Evolutionary conservation across 495 filamentous ascomycete genomes (phyloP).

Genomic region (Lepidopterella palustris): DNA sequence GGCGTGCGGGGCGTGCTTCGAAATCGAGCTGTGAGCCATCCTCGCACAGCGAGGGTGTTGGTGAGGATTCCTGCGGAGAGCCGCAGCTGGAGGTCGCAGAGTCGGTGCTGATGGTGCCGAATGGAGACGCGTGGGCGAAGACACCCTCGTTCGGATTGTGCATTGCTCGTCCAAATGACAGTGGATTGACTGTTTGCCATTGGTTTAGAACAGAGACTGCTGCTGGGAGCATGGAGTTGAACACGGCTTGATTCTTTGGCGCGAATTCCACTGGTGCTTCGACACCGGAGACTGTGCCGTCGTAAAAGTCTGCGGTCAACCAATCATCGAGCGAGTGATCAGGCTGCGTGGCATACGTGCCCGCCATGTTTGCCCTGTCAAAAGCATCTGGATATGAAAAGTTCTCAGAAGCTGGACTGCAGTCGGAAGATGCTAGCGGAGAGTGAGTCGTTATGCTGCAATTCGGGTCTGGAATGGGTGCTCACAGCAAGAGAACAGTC

Average conservation of each 20-base stretch:
- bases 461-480: too few species aligned
- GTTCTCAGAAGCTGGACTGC: too few species aligned
- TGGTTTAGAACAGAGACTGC: background rate
- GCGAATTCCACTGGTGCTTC: too few species aligned
- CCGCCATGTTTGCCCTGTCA: too few species aligned
- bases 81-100: background rate
- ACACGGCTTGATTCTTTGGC: background rate
- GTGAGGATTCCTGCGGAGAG: background rate
- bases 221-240: background rate
- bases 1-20: background rate
- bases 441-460: too few species aligned
- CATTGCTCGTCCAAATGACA: slow-evolving; percentile 7
- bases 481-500: too few species aligned
- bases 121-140: background rate
- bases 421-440: too few species aligned
- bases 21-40: background rate
- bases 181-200: slow-evolving; percentile 1
- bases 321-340: too few species aligned
- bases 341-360: too few species aligned
- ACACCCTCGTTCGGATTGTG: background rate
- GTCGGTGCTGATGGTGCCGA: background rate
- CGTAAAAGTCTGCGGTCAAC: too few species aligned
- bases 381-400: too few species aligned
- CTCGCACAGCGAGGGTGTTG: slow-evolving; percentile 14
- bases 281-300: too few species aligned